Base-by-base conservation (phyloP, 768 basidiomycete species). In the Rickenella mellea region DNA sequence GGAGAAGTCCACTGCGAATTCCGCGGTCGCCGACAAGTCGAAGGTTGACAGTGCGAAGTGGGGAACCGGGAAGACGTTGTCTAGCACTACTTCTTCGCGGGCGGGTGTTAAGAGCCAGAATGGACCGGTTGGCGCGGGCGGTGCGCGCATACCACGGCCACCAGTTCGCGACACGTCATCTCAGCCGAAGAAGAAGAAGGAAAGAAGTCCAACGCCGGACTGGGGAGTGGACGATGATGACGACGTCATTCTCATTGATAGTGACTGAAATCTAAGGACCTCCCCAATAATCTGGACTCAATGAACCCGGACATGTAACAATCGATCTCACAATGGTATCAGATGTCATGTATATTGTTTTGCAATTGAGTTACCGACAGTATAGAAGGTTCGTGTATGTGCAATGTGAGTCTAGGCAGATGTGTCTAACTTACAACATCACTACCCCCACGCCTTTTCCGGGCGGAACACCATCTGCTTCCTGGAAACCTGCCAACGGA, bases 381-480 rank as follows among this genome's bases (percentile, higher is more conserved):
- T n/a, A n/a, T n/a, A n/a, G n/a, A n/a, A n/a, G n/a, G n/a, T n/a
- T n/a, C n/a, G n/a, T n/a, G n/a, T n/a, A n/a, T n/a, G n/a, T n/a
- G n/a, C n/a, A n/a, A n/a, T n/a, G n/a, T n/a, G n/a, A n/a, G n/a
- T n/a, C n/a, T n/a, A n/a, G n/a, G n/a, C n/a, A n/a, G n/a, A n/a
- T n/a, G n/a, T n/a, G n/a, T n/a, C n/a, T n/a, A n/a, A 22, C 29
- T 64, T 67, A 96, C 26, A 98, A 71, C 94, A 98, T 98, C 28
- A 97, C 92, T 14, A 98, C 80, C 3, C 89, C 92, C 40, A 98
- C 73, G 4, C 89, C 92, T 56, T 66, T 74, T 32, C 88, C 88
- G n/a, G 77, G 68, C n/a, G 69, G 58, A 20, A 54, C 57, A 27
- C 55, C 71, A 2, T 61, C 76, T n/a, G 71, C 65, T 10, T 68